Base-by-base conservation (phyloP, 306 rosid genomes). In the Rosa multiflora region DNA sequence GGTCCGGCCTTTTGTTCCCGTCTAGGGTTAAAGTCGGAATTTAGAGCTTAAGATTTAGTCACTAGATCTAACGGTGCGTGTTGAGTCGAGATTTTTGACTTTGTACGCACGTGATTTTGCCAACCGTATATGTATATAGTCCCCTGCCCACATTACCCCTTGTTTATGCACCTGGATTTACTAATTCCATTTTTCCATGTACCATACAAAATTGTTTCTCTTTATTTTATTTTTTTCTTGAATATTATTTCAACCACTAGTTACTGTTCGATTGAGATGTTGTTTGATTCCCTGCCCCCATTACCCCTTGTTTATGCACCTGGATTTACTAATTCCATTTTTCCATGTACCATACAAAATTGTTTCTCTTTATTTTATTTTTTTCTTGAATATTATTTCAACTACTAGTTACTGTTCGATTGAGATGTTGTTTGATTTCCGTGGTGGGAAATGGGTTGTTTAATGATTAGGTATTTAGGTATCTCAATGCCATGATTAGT, bases 1-100 rank as follows among this genome's bases (percentile, higher is more conserved):
- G 59, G 88, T 83, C 35, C 89, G 87, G 4, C 86, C 98, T 43
- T 93, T 92, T 56, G 87, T 91, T 48, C 89, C 90, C 6, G 91
- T 81, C 47, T 86, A 90, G 86, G 76, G 4, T 0, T 70, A 46
- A 47, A 49, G 29, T 6, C 6, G 78, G 48, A 42, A 47, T 5
- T 3, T 4, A 51, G 6, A 20, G 7, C 10, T 14, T 49, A 9
- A 6, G 32, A 20, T 58, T 55, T 11, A 63, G 21, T 63, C 37
- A 42, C 43, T 76, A 46, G 79, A 76, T 63, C 79, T 6, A 63
- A 76, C 79, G 62, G 72, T 76, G 72, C 48, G 67, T 46, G 35
- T 6, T 44, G 18, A 46, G 21, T 59, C 47, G 11, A 20, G 49
- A 15, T 8, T 20, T 55, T 44, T 23, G 78, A 74, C 29, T 39